Evolutionary conservation across 2,329 filamentous ascomycete species (phyloP), one percentile per base, ranked within the genome.

Genomic region (Meredithiella fracta): DNA sequence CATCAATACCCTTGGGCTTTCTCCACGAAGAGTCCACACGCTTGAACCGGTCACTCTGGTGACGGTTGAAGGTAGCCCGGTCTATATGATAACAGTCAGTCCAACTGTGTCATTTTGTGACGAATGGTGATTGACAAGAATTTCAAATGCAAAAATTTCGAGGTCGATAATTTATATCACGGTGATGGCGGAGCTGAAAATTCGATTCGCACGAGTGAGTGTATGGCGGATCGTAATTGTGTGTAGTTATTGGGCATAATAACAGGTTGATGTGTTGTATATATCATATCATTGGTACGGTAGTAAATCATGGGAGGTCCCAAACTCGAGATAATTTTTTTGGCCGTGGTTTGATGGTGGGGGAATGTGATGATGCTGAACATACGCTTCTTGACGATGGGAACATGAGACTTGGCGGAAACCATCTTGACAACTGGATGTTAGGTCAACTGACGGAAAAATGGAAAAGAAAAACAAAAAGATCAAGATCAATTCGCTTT

Each of bases 1-100:
- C 94, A 78, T 98, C 92, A 75, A 98, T 98, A 88, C 92, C 92
- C 87, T 98, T 98, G 66, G 92, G 92, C 82, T 97, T 98, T 77
- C 92, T 86, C 92, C 92, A 98, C 80, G 81, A 84, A 65, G 85
- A 72, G 70, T 79, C 83, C 66, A 97, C 83, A 72, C 92, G 84
- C 78, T 83, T 95, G 80, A 94, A 98, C 72, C 84, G 84, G 76
- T 97, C 92, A 74, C 81, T 86, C 83, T 98, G 92, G 79, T 98
- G 92, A 73, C 92, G 86, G 76, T 82, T 83, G 85, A 97, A 98
- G 77, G 79, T 81, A 82, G 90, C 88, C 70, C 85, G 89, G 82
- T 84, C 88, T 94, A 68, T 70, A 70, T 65, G n/a, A 42, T 40
- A 53, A 51, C 54, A 51, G 56, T 60, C 54, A 60, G 57, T 59